Base-by-base conservation (phyloP, 1,284 basidiomycete genomes). In the Flammula alnicola region DNA sequence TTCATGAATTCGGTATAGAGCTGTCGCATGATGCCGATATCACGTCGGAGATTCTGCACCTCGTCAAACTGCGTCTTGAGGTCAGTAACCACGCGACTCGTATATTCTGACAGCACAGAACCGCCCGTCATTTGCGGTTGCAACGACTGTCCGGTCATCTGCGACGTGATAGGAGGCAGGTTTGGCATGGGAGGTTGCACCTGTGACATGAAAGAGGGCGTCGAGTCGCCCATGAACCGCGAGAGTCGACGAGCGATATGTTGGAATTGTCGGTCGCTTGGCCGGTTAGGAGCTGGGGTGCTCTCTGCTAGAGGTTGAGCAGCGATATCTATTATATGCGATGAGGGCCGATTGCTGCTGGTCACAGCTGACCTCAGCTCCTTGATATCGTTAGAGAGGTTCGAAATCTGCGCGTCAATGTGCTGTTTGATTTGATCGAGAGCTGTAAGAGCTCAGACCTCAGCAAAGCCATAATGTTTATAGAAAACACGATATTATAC, bases 361-460 rank as follows among this genome's bases (percentile, higher is more conserved):
- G 71, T 67, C 44, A 95, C 81, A 11, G 81, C 77, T 4, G 78
- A 74, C 61, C 88, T 91, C 52, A 99, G 79, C 47, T 98, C 96
- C 59, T 95, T 94, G 66, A 99, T 81, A 58, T 98, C 96, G 58
- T 91, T 86, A 11, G 92, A 84, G n/a, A 99, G 76, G 1, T 76
- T 75, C 0, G 88, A 86, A 50, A 99, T 92, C 57, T 95, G 93
- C 3, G 85, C 66, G 65, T 98, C 96, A 56, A 99, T 95, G 64
- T 99, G 96, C 64, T 97, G 94, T 68, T 97, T 98, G 67, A 99
- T 96, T 69, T 99, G 96, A 69, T 98, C 96, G 45, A 99, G 84
- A 10, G 94, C 94, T 97, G 62, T n/a, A 51, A 35, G 22, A 43
- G 20, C 16, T 19, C 20, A 37, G 25, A 14, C 44, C 30, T 26